These are phyloP conservation scores for Gypsophila paniculata DNA, from an alignment of 179 eudicot species.

Conservation along the genomic window DNA sequence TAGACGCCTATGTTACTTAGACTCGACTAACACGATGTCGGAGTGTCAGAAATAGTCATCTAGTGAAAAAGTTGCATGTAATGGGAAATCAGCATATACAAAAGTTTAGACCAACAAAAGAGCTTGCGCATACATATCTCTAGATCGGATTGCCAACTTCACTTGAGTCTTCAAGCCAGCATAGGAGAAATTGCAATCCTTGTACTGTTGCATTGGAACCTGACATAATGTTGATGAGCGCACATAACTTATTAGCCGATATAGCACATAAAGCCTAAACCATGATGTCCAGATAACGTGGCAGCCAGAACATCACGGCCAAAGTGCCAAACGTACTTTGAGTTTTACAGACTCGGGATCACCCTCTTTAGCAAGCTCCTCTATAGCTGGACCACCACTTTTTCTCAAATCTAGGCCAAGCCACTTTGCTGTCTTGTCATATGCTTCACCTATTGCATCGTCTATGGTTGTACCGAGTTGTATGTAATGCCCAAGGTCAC, in stretches of 20 bases:
- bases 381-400: slow-evolving; percentile 94
- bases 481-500: slow-evolving; percentile 76
- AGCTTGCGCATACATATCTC: slow-evolving; percentile 60
- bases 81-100: not conserved
- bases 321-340: slow-evolving; percentile 36
- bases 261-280: not conserved
- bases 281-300: not conserved
- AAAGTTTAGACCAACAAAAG: not conserved
- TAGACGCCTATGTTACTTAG: not conserved
- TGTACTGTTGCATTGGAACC: slow-evolving; percentile 98
- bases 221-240: slow-evolving; percentile 23
- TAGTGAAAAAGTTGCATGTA: no score
- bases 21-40: no score
- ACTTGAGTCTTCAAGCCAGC: slow-evolving; percentile 99
- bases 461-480: slow-evolving; percentile 94
- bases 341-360: slow-evolving; percentile 66
- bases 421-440: slow-evolving; percentile 96
- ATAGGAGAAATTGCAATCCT: slow-evolving; percentile 95
- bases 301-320: slow-evolving; percentile 2
- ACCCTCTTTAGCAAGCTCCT: slow-evolving; percentile 91
- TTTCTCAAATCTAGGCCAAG: slow-evolving; percentile 91
- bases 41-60: no score
- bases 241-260: not conserved
- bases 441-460: slow-evolving; percentile 99
- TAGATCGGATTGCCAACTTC: slow-evolving; percentile 75